phyloP scores from a whole-genome alignment of 148 eudicot species.

The Persicaria maculosa region DNA sequence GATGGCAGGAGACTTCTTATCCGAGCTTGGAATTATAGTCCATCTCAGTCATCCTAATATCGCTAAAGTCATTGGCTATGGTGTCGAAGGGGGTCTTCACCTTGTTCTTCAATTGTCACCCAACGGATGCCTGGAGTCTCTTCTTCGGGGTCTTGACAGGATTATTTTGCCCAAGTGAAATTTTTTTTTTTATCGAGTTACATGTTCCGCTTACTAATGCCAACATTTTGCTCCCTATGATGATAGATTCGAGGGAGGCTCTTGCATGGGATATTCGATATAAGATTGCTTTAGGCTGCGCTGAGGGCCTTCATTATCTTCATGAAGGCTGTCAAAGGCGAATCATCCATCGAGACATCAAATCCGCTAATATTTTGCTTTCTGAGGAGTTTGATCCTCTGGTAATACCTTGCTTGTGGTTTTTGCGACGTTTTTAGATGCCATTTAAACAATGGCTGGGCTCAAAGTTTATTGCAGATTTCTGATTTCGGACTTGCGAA shows the following conservation, averaged over 20 bases:
- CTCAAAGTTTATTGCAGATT: conserved; percentile 37
- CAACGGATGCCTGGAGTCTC: conserved; percentile 76
- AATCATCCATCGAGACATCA: conserved; percentile 88
- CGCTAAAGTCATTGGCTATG: conserved; percentile 84
- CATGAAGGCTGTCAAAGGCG: conserved; percentile 94
- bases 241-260: conserved; percentile 53
- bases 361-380: conserved; percentile 85
- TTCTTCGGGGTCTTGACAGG: conserved; percentile 49
- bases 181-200: neutral
- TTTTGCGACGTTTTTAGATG: too few relatives aligned
- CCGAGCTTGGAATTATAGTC: conserved; percentile 96
- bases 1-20: conserved; percentile 82
- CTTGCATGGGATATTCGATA: conserved; percentile 57
- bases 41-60: conserved; percentile 90
- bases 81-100: conserved; percentile 95
- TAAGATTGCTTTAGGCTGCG: conserved; percentile 73
- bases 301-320: conserved; percentile 76
- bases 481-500: conserved; percentile 98
- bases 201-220: too few relatives aligned
- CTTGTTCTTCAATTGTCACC: conserved; percentile 90
- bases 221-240: neutral
- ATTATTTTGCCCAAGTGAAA: too few relatives aligned
- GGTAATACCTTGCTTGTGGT: conserved; percentile 19
- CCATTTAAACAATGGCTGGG: too few relatives aligned
- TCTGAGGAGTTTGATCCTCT: conserved; percentile 77